Base-by-base conservation (phyloP, 1,139 yeast species). In the Taphrina confusa region DNA sequence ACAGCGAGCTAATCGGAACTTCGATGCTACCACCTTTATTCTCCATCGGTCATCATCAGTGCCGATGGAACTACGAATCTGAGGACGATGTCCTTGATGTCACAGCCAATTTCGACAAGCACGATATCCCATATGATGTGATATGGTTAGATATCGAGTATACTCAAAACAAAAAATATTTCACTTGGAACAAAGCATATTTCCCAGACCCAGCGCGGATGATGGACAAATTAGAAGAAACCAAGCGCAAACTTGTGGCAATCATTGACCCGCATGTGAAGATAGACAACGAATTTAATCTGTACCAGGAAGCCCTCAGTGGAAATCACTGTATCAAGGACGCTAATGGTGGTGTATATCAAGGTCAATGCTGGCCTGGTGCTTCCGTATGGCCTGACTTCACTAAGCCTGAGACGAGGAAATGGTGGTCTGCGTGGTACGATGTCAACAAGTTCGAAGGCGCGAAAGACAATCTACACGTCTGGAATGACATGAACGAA, bases 401-500 rank as follows among this genome's bases (percentile, higher is more conserved):
- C 0, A 73, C 89, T 63, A 81, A 84, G 68, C 90, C 94, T 0
- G 70, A 74, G 1, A 80, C 88, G 0, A 80, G 76, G 60, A 69
- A 69, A 5, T 79, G 78, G 65, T 92, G 97, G 97, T 72, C 73
- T 50, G 65, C 69, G 2, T 73, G 79, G 63, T 81, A 78, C 65
- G 68, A 61, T 37, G 54, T 54, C 33, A 65, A 63, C 9, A 60
- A 61, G 50, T 66, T 61, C 34, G 61, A 83, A 65, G 83, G 84
- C 0, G 75, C 78, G 34, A 76, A 82, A 25, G 66, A 69, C 4
- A 92, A 92, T 68, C 71, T 90, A 59, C 86, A 85, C 68, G 75
- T 94, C 30, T 92, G 99, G 99, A 94, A 92, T 72, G 98, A 94
- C 72, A 92, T 92, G 99, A 89, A 87, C 73, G 99, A 92, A 73